A percentile compares a stretch with the other conserved stretches of the same genome.
phyloP scores from a whole-genome alignment of 805 yeast species.

The Pichia insulana region DNA sequence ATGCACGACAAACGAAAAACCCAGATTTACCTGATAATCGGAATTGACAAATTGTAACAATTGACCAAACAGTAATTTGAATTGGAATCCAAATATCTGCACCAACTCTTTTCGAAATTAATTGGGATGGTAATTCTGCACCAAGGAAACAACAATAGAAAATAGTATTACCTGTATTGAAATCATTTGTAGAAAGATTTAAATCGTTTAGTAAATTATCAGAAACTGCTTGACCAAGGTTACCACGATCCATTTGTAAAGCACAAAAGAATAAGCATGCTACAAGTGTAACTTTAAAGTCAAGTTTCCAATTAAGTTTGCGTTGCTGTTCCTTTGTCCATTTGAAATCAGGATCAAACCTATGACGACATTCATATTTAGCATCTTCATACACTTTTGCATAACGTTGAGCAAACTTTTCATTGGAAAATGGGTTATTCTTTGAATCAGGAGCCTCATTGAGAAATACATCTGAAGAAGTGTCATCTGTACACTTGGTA shows the following conservation, averaged over 20 bases:
- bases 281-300: slow-evolving; percentile 46
- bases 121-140: slow-evolving; percentile 59
- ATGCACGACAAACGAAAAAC: slow-evolving; percentile 40
- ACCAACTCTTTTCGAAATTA: slow-evolving; percentile 55
- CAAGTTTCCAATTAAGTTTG: slow-evolving; percentile 41
- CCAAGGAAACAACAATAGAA: slow-evolving; percentile 42
- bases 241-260: slow-evolving; percentile 50
- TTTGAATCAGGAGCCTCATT: slow-evolving; percentile 6
- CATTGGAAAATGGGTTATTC: slow-evolving; percentile 35
- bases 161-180: slow-evolving; percentile 51
- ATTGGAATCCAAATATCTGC: slow-evolving; percentile 55
- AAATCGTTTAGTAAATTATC: slow-evolving; percentile 48
- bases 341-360: slow-evolving; percentile 49
- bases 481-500: too few species aligned
- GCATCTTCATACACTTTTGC: slow-evolving; percentile 36
- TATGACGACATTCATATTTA: slow-evolving; percentile 45
- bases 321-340: slow-evolving; percentile 50
- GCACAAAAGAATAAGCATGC: slow-evolving; percentile 54
- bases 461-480: not conserved
- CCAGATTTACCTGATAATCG: slow-evolving; percentile 33
- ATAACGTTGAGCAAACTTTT: slow-evolving; percentile 39
- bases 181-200: slow-evolving; percentile 43
- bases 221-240: slow-evolving; percentile 45
- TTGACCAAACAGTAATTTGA: slow-evolving; percentile 49
- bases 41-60: slow-evolving; percentile 46